Percentiles rank a stretch among this genome's conserved stretches.
phyloP scores from a whole-genome alignment of 257 asterid genomes.

The Voacanga thouarsii region DNA sequence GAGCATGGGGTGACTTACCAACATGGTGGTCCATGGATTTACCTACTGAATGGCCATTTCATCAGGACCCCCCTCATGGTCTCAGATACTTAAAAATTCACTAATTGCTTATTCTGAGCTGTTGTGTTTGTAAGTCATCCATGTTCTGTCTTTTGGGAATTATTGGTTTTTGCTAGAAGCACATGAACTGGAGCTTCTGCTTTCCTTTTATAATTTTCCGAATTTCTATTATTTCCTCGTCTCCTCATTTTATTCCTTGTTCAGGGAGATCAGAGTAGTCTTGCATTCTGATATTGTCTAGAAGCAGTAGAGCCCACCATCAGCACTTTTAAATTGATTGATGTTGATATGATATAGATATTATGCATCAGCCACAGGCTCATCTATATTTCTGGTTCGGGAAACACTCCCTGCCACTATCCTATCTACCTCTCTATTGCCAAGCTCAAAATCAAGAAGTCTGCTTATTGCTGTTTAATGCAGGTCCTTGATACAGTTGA shows the following conservation, averaged over 20 bases:
- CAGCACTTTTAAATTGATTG: background rate
- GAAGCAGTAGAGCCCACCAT: background rate
- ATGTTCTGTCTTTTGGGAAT: background rate
- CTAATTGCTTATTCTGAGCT: background rate
- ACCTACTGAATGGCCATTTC: background rate
- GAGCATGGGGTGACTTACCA: too few relatives aligned
- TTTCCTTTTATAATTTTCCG: background rate
- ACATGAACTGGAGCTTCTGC: background rate
- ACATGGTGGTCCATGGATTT: background rate
- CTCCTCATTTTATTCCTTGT: background rate
- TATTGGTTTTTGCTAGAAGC: background rate
- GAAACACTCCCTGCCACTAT: too few relatives aligned
- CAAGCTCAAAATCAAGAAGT: background rate
- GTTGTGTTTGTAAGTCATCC: background rate
- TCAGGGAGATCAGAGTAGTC: background rate
- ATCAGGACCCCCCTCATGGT: background rate
- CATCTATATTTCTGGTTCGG: background rate
- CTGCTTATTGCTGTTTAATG: conserved; percentile 5
- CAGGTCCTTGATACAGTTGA: conserved; percentile 73
- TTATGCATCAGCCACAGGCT: background rate
- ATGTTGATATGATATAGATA: background rate
- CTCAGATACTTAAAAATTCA: background rate
- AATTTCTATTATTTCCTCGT: background rate
- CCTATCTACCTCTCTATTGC: background rate
- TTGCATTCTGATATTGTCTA: background rate